These are phyloP conservation scores for Linum usitatissimum DNA, from an alignment of 345 rosid species.

Conservation along the genomic window DNA sequence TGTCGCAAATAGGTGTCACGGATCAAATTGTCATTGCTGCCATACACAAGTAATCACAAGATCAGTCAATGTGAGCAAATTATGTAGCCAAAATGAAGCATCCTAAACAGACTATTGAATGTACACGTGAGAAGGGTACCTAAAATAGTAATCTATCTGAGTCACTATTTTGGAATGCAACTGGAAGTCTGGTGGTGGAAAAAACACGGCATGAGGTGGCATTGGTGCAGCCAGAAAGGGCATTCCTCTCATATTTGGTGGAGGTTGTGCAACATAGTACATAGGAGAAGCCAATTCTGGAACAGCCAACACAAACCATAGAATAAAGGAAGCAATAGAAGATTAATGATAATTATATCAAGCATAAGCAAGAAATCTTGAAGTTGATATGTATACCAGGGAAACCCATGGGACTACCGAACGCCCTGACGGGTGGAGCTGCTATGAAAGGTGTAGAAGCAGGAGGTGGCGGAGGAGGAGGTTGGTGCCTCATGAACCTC, in stretches of 20 bases:
- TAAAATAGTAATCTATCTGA: conserved; percentile 85
- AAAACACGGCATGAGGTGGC: conserved; percentile 37
- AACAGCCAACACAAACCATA: not conserved
- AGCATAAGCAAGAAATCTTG: not conserved
- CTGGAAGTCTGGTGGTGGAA: conserved; percentile 34
- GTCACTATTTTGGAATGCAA: conserved; percentile 42
- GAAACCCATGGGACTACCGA: conserved; percentile 29
- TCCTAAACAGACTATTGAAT: not conserved
- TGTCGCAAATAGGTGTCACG: conserved; percentile 65
- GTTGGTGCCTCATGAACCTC: conserved; percentile 38
- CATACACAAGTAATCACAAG: conserved; percentile 17
- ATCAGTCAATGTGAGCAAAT: not conserved
- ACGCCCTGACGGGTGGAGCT: conserved; percentile 27
- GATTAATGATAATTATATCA: not conserved
- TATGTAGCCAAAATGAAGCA: not conserved
- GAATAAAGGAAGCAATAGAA: not conserved
- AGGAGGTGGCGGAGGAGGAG: conserved; percentile 34
- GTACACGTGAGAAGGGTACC: conserved; percentile 30
- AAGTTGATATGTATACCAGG: conserved; percentile 21
- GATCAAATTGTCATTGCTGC: conserved; percentile 74
- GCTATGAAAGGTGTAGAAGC: conserved; percentile 24
- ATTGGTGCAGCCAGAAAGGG: conserved; percentile 11
- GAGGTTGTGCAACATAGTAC: not conserved
- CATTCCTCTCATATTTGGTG: not conserved
- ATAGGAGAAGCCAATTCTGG: not conserved